Evolutionary conservation across 1,284 basidiomycete genomes (phyloP), one percentile per base, ranked within the genome.

Genomic region (Anthracocystis walkeri): DNA sequence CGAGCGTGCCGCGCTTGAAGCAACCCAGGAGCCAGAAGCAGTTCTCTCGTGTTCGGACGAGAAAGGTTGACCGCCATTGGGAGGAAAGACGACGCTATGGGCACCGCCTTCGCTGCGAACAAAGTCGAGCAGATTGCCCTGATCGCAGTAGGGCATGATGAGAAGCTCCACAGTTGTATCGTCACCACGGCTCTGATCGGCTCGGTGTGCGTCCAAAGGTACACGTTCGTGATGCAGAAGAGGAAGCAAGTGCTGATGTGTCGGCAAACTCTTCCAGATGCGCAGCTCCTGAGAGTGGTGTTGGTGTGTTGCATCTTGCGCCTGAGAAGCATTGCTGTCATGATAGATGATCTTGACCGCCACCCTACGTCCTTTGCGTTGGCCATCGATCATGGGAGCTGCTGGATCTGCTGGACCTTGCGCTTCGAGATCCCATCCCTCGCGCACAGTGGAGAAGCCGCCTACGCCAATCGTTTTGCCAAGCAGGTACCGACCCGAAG

Each of bases 371-470:
- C 65, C 66, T 33, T 46, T 66, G 20, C 68, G 59, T 20, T 53
- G 57, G 20, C 74, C 68, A 18, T 72, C 62, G 40, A 66, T 49
- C 10, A 53, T n/a, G 25, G 73, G 65, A 41, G 65, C 63, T 7
- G 65, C 55, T 1, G 61, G 65, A n/a, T 73, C 59, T 27, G 56
- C 33, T 1, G 68, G 61, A 18, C 50, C 65, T 48, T 69, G 48
- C 4, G 56, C 64, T 27, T 68, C 62, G 12, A 77, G 52, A 52
- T 81, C 80, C 75, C 67, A 82, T 12, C 61, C 94, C 42, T 90
- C 89, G 48, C 92, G 88, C 52, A 97, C 93, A 45, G 90, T 90
- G n/a, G 93, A 94, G 84, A 94, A 94, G 8, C 91, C 93, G 7
- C 95, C 95, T 58, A 90, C 88, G 18, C 93, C 95, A 11, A 97